These are phyloP conservation scores for Dendrobium catenatum DNA, from an alignment of 106 monocot species.

Conservation along the genomic window DNA sequence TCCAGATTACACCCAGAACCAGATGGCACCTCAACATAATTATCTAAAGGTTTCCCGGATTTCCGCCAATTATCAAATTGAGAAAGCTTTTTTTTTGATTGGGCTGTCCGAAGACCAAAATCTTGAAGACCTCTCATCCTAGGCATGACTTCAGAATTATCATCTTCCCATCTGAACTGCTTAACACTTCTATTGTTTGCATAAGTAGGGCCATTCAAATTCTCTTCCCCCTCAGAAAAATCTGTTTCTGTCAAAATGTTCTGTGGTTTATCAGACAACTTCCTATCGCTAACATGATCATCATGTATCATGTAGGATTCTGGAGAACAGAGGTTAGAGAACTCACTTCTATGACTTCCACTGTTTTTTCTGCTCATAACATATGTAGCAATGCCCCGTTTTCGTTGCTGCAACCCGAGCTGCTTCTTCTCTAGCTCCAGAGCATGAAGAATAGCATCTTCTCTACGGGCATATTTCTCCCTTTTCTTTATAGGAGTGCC, in stretches of 20 bases:
- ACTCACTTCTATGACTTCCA: constrained; percentile 20
- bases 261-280: constrained; percentile 24
- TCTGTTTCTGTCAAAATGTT: constrained; percentile 17
- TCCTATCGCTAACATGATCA: constrained; percentile 19
- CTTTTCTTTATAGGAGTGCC: constrained; percentile 81
- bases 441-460: constrained; percentile 98
- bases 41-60: constrained; percentile 16
- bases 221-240: constrained; percentile 20
- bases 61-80: constrained; percentile 24
- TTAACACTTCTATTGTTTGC: constrained; percentile 19
- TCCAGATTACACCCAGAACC: constrained; percentile 12
- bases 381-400: constrained; percentile 18
- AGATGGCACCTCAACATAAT: constrained; percentile 18
- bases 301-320: constrained; percentile 20
- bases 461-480: constrained; percentile 94
- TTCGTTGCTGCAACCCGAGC: constrained; percentile 32
- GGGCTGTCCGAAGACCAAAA: constrained; percentile 55
- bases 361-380: constrained; percentile 19
- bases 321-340: constrained; percentile 18
- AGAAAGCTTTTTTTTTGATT: constrained; percentile 47
- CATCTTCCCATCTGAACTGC: constrained; percentile 27
- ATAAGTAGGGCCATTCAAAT: constrained; percentile 7
- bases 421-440: constrained; percentile 79
- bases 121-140: constrained; percentile 63
- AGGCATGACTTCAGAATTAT: constrained; percentile 29